These are phyloP conservation scores for Prunus yedoensis DNA, from an alignment of 331 rosid genomes.

Conservation along the genomic window DNA sequence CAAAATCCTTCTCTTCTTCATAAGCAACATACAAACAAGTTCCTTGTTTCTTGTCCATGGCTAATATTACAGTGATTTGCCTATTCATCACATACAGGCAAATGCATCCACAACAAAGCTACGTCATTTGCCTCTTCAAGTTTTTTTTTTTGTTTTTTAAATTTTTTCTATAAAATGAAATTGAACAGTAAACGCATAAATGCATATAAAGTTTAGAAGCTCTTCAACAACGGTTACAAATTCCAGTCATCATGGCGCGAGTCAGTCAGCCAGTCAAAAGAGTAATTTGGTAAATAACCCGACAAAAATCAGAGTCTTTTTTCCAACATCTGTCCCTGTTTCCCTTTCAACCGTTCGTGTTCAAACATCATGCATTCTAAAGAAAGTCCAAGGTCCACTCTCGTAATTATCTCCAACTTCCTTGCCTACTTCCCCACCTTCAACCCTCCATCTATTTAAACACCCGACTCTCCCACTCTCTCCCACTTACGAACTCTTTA, in stretches of 20 bases:
- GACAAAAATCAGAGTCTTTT: constrained; percentile 81
- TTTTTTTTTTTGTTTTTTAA: no score
- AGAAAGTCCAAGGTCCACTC: constrained; percentile 52
- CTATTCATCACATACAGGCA: no score
- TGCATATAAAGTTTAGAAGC: constrained; percentile 8
- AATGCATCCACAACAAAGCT: no score
- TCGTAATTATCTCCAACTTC: constrained; percentile 50
- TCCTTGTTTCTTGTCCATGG: no score
- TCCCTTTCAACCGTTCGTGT: constrained; percentile 58
- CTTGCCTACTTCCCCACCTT: constrained; percentile 25
- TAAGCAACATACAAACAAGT: no score
- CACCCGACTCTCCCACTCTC: constrained; percentile 35
- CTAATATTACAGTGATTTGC: no score
- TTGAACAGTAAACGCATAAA: no score
- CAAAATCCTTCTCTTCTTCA: no score
- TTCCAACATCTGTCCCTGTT: constrained; percentile 76
- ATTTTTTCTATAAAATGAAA: no score
- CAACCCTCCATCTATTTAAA: constrained; percentile 49
- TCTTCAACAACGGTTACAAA: constrained; percentile 66
- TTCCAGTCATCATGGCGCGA: constrained; percentile 36
- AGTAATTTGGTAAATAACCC: constrained; percentile 57
- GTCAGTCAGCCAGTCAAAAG: constrained; percentile 65
- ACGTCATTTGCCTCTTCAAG: no score
- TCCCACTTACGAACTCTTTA: constrained; percentile 23
- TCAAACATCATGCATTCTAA: constrained; percentile 41